Evolutionary conservation across 2,329 filamentous ascomycete species (phyloP), one percentile per base, ranked within the genome.

Genomic region (Balansia obtecta): DNA sequence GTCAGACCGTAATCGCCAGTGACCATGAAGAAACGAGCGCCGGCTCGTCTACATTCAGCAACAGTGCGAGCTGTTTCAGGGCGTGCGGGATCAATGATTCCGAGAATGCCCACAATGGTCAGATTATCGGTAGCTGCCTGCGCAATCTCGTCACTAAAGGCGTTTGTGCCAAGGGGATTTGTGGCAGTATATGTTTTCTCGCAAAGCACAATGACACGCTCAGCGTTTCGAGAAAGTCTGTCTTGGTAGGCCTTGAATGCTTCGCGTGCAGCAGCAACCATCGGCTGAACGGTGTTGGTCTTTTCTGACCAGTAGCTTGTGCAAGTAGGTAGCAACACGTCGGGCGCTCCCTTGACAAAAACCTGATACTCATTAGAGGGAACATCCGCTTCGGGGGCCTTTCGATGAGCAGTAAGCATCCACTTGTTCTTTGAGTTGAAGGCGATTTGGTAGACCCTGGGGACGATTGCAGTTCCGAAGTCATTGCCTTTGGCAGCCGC

Each of bases 311-410:
- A 68, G 55, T 64, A 69, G 34, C 57, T 58, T 1, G 63, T 64
- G 44, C 66, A 69, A 1, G 61, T 60, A 0, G 61, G 56, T 5
- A 70, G 55, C 0, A 78, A 64, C 16, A 78, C 74, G 54, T 78
- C 75, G 0, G 75, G 75, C 0, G 75, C 75, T 33, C 75, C 75
- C 61, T 78, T 78, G 56, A 77, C 68, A 51, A 72, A 71, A 5
- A 75, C 63, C 30, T 71, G 66, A 49, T 70, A 72, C 11, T 59
- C 44, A 9, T 54, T 57, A 12, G 50, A 43, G 1, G 53, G 50
- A 1, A 57, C 51, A 42, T 63, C 64, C 8, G 10, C 10, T 13
- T 60, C 52, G 5, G 55, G 54, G 12, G 59, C 54, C 12, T 65
- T 54, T 27, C 56, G 53, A 44, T 63, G 65, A n/a, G 65, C 57